Evolutionary conservation across 176 grass and related monocot genomes (phyloP).

Genomic region (Paspalum vaginatum): DNA sequence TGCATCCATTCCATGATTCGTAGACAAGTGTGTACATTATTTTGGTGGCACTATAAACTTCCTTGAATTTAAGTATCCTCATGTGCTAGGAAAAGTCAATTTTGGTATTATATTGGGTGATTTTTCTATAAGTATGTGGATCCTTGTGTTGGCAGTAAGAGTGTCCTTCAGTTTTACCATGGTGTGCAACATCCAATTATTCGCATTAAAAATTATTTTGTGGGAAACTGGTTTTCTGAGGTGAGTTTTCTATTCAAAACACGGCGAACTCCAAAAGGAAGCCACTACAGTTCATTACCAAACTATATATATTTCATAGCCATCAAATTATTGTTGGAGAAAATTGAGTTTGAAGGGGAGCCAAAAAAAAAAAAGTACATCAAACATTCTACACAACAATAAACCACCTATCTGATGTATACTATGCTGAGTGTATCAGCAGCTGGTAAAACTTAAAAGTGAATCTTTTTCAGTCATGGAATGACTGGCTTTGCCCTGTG

Average conservation of each 20-base stretch:
- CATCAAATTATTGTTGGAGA: slow-evolving; percentile 15
- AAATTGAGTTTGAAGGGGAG: background rate
- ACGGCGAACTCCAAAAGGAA: background rate
- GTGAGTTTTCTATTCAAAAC: slow-evolving; percentile 22
- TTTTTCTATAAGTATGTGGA: slow-evolving; percentile 5
- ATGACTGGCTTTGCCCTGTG: slow-evolving; percentile 24
- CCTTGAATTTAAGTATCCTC: background rate
- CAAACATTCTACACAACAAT: slow-evolving; percentile 43
- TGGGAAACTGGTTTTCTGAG: slow-evolving; percentile 9
- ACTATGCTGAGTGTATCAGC: slow-evolving; percentile 26
- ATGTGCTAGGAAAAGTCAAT: background rate
- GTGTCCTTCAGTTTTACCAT: slow-evolving; percentile 18
- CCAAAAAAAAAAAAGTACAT: background rate
- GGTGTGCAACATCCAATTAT: slow-evolving; percentile 27
- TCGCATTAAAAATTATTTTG: slow-evolving; percentile 17
- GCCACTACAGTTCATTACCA: slow-evolving; percentile 3
- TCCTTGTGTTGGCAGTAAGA: slow-evolving; percentile 27
- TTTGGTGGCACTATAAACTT: background rate
- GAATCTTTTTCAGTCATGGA: slow-evolving; percentile 16
- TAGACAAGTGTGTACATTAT: background rate
- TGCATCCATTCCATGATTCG: background rate
- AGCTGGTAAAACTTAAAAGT: slow-evolving; percentile 2
- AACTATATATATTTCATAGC: background rate
- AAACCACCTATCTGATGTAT: slow-evolving; percentile 27
- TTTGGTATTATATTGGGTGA: slow-evolving; percentile 4